Evolutionary conservation across 352 stramenopile genomes (phyloP).

Genomic region (Phytophthora uliginosa): DNA sequence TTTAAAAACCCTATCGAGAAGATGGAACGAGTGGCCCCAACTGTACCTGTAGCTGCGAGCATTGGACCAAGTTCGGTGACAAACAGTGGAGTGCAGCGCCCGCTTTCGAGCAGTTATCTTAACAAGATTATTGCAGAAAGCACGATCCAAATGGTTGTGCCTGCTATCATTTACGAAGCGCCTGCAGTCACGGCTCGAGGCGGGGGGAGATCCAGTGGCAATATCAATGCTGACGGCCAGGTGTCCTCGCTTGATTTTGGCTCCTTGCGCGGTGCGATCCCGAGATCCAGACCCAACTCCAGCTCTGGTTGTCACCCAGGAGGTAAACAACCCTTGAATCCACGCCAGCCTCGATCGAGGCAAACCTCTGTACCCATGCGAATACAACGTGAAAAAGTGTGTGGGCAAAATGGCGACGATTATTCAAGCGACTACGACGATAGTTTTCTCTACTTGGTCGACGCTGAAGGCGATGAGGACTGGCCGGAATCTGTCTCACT

Average conservation of each 20-base stretch:
- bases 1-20: constrained; percentile 76
- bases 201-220: neutral
- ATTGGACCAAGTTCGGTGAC: constrained; percentile 7
- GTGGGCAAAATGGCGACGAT: constrained; percentile 4
- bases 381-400: neutral
- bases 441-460: constrained; percentile 38
- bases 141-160: constrained; percentile 29
- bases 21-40: constrained; percentile 34
- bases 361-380: constrained; percentile 4
- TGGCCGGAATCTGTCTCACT: constrained; percentile 23
- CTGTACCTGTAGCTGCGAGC: constrained; percentile 4
- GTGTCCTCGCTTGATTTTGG: constrained; percentile 17
- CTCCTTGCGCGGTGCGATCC: constrained; percentile 3
- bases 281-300: constrained; percentile 16
- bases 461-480: constrained; percentile 22
- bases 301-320: constrained; percentile 6
- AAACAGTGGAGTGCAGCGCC: constrained; percentile 22
- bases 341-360: constrained; percentile 11
- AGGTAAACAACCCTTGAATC: constrained; percentile 21
- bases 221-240: neutral
- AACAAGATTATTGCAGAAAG: constrained; percentile 27
- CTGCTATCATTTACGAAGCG: constrained; percentile 31
- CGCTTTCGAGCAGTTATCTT: constrained; percentile 28
- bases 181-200: neutral
- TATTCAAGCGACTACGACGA: constrained; percentile 18